Evolutionary conservation across 768 basidiomycete species (phyloP), one percentile per base, ranked within the genome.

Genomic region (Pisolithus sp.): DNA sequence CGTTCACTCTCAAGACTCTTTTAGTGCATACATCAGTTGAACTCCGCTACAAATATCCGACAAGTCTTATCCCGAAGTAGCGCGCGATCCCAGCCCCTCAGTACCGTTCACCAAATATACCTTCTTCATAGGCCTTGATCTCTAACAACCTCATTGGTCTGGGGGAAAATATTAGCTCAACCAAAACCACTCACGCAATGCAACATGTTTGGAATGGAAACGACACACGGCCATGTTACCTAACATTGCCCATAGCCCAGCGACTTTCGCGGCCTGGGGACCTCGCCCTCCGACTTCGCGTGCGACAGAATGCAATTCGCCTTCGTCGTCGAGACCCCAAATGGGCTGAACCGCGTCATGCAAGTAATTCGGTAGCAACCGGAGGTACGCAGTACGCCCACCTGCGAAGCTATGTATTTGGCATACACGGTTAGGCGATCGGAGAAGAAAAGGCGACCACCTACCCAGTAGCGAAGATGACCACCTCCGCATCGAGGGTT

Each of bases 151-250:
- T 7, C 7, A n/a, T 17, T 17, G n/a, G 39, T 40, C 39, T 20
- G 39, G 20, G 3, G 7, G 20, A n/a, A 17, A 15, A 7, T 40
- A 8, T 7, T 23, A 21, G 41, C 10, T 28, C 9, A 28, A 9
- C 6, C 17, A 45, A 30, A 28, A 5, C 12, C 4, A 78, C 83
- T 60, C 60, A 86, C 82, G 82, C 44, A 85, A 69, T 0, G 82
- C 83, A 34, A 86, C 47, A 57, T 81, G 81, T 52, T 78, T 84
- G 5, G 85, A 86, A 63, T 83, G 75, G 74, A 85, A 86, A 0
- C 85, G 73, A 52, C 77, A 79, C 55, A 80, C 55, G 0, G 80
- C 80, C 8, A 87, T 62, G 58, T 83, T 83, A 10, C 85, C 84
- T 66, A 82, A 71, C 73, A 81, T 78, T 53, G 66, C 74, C 81